Base-by-base conservation (phyloP, 2,329 filamentous ascomycete genomes). In the Penicillium sp. region DNA sequence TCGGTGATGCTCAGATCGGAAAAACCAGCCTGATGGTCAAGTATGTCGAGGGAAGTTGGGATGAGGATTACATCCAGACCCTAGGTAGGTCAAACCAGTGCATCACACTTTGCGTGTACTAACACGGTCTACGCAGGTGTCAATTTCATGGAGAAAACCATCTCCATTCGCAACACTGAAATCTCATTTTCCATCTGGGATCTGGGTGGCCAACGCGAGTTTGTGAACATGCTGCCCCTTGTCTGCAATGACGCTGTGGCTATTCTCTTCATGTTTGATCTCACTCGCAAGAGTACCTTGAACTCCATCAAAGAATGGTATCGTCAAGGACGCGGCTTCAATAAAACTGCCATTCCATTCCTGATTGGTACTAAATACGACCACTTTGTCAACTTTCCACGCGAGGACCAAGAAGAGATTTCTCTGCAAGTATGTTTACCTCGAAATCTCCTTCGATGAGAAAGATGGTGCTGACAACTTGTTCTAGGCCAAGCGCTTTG, bases 261-360 rank as follows among this genome's bases (percentile, higher is more conserved):
- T 34, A 96, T 98, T 51, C 76, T 98, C 28, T 98, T 98, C 78
- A 98, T 98, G 92, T 98, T 98, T 65, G 92, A 98, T 64, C 73
- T 98, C 51, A 98, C 92, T 18, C 79, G 92, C 53, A 98, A 98
- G 75, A 95, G 89, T 69, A 98, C 92, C 0, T 74, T 98, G 52
- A 98, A 98, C 70, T 95, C 87, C 57, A 96, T 98, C 74, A 98
- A 98, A 72, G 92, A 98, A 65, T 98, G 92, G 92, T 98, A 98
- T 63, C 79, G 92, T 38, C 92, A 98, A 68, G 92, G 92, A 32
- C 79, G 92, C 48, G 92, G 92, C 15, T 98, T 98, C 75, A 98
- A 98, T 75, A 98, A 98, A 75, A 98, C 92, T 10, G 92, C 92
- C n/a, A 98, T 98, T 52, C 92, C 92, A 0, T 95, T 98, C 59